These are phyloP conservation scores for Xylaria digitata DNA, from an alignment of 2,329 filamentous ascomycete genomes.

Conservation along the genomic window DNA sequence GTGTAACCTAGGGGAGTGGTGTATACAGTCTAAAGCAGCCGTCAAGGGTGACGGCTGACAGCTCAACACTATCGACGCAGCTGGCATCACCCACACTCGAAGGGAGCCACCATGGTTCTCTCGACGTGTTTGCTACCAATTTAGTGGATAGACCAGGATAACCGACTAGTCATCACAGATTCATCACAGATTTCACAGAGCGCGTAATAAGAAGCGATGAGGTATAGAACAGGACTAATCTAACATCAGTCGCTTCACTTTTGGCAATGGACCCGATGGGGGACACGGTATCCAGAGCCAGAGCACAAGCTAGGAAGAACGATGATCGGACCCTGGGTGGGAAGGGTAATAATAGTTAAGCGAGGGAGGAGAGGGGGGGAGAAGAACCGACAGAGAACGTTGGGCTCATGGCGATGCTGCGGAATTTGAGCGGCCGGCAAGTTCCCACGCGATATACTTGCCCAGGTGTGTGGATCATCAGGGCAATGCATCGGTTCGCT, in stretches of 20 bases:
- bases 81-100: constrained; percentile 12
- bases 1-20: constrained; percentile 25
- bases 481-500: constrained; percentile 28
- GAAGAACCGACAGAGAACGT: constrained; percentile 23
- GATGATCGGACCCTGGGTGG: constrained; percentile 30
- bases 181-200: too few species aligned
- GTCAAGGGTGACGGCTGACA: constrained; percentile 19
- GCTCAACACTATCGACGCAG: constrained; percentile 19
- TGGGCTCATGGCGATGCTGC: constrained; percentile 34
- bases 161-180: constrained; percentile 20
- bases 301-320: constrained; percentile 22
- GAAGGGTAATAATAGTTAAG: constrained; percentile 32
- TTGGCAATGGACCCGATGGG: constrained; percentile 30
- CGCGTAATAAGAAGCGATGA: constrained; percentile 7
- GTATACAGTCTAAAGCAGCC: constrained; percentile 28
- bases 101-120: constrained; percentile 10
- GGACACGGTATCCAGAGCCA: constrained; percentile 31
- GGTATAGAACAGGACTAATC: constrained; percentile 7
- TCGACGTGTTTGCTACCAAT: constrained; percentile 27
- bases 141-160: constrained; percentile 18
- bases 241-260: constrained; percentile 33
- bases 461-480: constrained; percentile 32
- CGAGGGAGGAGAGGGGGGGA: constrained; percentile 13
- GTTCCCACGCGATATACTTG: constrained; percentile 34
- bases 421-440: constrained; percentile 34